Base-by-base conservation (phyloP, 345 rosid species). In the Eucalyptus erythrocorys region DNA sequence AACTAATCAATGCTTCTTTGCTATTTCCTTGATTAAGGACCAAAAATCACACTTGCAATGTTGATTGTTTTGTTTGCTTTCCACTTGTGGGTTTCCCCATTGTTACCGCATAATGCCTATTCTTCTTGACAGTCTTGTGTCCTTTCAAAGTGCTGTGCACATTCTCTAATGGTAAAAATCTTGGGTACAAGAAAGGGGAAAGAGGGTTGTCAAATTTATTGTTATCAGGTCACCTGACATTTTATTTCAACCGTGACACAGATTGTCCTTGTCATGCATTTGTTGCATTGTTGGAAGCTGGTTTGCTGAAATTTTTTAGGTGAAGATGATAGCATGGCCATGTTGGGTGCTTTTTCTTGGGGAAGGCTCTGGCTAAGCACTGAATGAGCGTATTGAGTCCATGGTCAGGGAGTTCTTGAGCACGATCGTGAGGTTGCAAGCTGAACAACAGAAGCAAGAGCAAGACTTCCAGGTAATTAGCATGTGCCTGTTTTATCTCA, bases 361-460 rank as follows among this genome's bases (percentile, higher is more conserved):
- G 99, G 19, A 96, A 96, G 91, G 99, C 98, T 91, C 85, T 97
- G 51, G 99, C 97, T 42, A 97, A 88, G 96, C 96, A 10, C 89
- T 96, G 61, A 96, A 91, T 40, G 95, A 97, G 93, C 89, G 94
- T 32, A 48, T 96, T 40, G 96, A 95, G 92, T 94, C 99, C 8
- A 92, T 96, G 8, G 92, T 96, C 43, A 95, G 99, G 79, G 99
- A 97, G 92, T 90, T 97, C 87, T 91, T 97, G 91, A 88, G 99
- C 90, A 89, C 90, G 4, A 87, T 96, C 53, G 95, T 97, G 48
- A 94, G 94, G 91, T 87, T 96, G 90, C 99, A 96, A 92, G 95
- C 97, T 17, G 98, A 97, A 93, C 99, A 96, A 89, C 99, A 94
- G 89, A 97, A 93, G 91, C 99, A 96, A 93, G 94, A 96, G 84